These are phyloP conservation scores for Cercophora sp. DNA, from an alignment of 495 filamentous ascomycete species.

Conservation along the genomic window DNA sequence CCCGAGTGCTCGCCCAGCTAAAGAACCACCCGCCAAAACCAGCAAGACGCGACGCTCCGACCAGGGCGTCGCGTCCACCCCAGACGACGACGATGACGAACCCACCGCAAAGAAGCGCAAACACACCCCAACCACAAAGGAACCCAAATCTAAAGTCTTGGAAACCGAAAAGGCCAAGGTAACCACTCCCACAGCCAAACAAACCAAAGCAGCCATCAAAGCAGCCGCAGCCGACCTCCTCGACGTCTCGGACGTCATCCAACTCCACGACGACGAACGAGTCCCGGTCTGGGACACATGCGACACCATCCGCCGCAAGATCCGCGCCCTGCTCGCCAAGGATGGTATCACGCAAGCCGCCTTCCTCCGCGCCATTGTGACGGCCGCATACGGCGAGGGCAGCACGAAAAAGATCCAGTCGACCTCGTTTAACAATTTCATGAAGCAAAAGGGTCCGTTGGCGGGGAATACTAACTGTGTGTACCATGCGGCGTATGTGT, in stretches of 20 bases:
- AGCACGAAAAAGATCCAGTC: slow-evolving; percentile 13
- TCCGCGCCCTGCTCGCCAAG: slow-evolving; percentile 40
- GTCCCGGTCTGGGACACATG: slow-evolving; percentile 50
- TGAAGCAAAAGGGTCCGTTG: slow-evolving; percentile 38
- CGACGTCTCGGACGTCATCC: neutral
- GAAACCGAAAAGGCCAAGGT: too few relatives aligned
- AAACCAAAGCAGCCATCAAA: neutral
- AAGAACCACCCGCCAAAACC: too few relatives aligned
- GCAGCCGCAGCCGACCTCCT: neutral
- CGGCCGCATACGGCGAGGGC: slow-evolving; percentile 23
- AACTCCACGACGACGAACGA: slow-evolving; percentile 13
- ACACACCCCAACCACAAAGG: too few relatives aligned
- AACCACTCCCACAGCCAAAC: too few relatives aligned
- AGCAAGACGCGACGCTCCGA: too few relatives aligned
- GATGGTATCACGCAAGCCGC: slow-evolving; percentile 38
- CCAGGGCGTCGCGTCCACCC: too few relatives aligned
- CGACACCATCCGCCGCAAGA: slow-evolving; percentile 50
- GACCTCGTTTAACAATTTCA: neutral
- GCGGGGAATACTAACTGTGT: slow-evolving; percentile 38
- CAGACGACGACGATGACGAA: too few relatives aligned
- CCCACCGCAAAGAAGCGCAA: too few relatives aligned
- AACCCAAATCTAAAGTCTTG: too few relatives aligned
- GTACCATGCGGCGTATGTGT: slow-evolving; percentile 46
- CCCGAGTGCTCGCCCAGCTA: too few relatives aligned
- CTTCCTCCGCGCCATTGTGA: slow-evolving; percentile 40